Evolutionary conservation across 2,329 filamentous ascomycete genomes (phyloP), one percentile per base, ranked within the genome.

Genomic region (Hymenoscyphus fraxineus): DNA sequence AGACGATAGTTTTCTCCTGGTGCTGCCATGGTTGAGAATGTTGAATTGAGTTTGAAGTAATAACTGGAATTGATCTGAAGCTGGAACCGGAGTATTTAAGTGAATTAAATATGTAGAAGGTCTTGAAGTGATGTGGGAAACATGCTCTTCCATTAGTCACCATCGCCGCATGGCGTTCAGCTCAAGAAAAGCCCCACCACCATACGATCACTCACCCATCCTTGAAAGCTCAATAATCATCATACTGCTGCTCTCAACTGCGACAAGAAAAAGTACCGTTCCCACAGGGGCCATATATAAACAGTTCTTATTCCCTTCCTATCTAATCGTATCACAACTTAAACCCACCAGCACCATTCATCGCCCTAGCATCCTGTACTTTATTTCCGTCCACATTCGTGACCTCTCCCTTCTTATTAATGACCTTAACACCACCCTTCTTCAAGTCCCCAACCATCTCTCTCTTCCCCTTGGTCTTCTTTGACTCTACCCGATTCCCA

Each of bases 381-480:
- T 91, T 89, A 73, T 90, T 92, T 38, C 93, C 93, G 70, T 95
- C 88, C 40, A 97, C 84, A 78, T 96, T 90, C 19, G 89, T 88
- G 62, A 97, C 80, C 77, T 93, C 89, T 61, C 94, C 94, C 81
- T 92, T 93, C 79, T 90, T 91, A 67, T 93, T 93, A 78, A 97
- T 95, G 66, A 98, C 85, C 82, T 90, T 94, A 71, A 97, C 94
- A 66, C 91, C 91, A 61, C 91, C 93, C 83, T 90, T 91, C 81
- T 89, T 92, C 74, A 94, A 79, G 59, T 82, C 78, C 6, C 76
- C 78, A 60, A 83, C 71, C 27, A 80, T 81, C 65, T 82, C 79
- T 67, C 78, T 78, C 69, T 81, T 83, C 61, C 82, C 80, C 69
- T 84, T 81, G 35, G 80, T 83, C 77, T 88, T 89, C 78, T 85